These are phyloP conservation scores for Clonostachys chloroleuca DNA, from an alignment of 2,329 filamentous ascomycete species.

Conservation along the genomic window DNA sequence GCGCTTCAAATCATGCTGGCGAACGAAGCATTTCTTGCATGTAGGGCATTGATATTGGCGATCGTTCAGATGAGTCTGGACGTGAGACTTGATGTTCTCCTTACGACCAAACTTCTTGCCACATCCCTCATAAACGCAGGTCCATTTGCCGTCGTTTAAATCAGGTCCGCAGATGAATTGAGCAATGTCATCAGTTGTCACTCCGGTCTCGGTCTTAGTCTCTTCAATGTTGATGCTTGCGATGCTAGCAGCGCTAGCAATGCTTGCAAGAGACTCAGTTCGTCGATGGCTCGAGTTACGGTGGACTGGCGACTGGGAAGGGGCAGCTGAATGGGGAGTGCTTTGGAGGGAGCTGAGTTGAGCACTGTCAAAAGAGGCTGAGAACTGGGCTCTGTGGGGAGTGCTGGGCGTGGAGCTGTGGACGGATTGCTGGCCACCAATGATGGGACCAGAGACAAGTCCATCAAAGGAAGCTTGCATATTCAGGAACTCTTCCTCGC, in stretches of 20 bases:
- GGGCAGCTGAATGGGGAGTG: too few relatives aligned
- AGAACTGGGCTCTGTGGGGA: neutral
- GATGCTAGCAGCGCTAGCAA: slow-evolving; percentile 54
- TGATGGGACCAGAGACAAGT: too few relatives aligned
- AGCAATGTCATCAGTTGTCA: slow-evolving; percentile 80
- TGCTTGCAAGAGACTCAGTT: slow-evolving; percentile 55
- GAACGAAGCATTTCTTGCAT: slow-evolving; percentile 93
- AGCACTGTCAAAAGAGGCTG: neutral
- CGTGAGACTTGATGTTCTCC: slow-evolving; percentile 97
- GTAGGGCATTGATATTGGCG: slow-evolving; percentile 91
- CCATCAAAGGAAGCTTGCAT: too few relatives aligned
- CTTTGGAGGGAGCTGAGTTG: too few relatives aligned
- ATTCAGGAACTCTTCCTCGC: too few relatives aligned
- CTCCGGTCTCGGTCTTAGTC: slow-evolving; percentile 72
- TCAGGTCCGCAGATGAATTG: slow-evolving; percentile 71
- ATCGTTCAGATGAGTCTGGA: slow-evolving; percentile 96
- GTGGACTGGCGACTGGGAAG: too few relatives aligned
- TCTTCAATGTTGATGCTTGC: slow-evolving; percentile 61
- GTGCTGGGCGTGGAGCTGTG: too few relatives aligned
- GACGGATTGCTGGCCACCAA: too few relatives aligned
- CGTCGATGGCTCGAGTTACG: slow-evolving; percentile 36
- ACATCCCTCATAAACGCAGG: slow-evolving; percentile 73
- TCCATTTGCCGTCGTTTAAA: slow-evolving; percentile 71
- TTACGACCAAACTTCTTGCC: slow-evolving; percentile 91
- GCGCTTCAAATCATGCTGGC: slow-evolving; percentile 94